These are phyloP conservation scores for Taiwanofungus camphoratus DNA, from an alignment of 1,284 basidiomycete species.

Conservation along the genomic window DNA sequence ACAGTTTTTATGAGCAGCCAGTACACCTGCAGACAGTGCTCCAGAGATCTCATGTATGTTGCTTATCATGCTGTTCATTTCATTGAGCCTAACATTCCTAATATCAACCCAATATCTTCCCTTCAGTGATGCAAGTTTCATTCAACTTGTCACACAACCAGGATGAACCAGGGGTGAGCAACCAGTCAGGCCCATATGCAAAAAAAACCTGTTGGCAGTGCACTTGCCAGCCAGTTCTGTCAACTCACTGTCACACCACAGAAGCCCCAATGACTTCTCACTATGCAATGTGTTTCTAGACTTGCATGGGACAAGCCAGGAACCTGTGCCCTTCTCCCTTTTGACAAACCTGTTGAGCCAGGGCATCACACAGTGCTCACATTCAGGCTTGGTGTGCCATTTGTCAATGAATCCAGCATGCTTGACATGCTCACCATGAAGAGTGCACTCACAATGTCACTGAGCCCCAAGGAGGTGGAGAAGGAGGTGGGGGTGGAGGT, in stretches of 20 bases:
- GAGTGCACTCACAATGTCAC: constrained; percentile 23
- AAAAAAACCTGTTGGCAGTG: constrained; percentile 50
- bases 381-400: constrained; percentile 19
- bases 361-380: constrained; percentile 16
- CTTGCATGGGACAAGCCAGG: constrained; percentile 25
- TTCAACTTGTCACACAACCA: constrained; percentile 55
- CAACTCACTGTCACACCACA: constrained; percentile 49
- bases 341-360: constrained; percentile 8
- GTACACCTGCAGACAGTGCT: constrained; percentile 81
- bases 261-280: constrained; percentile 60
- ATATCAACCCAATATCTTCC: not conserved
- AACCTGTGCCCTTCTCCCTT: constrained; percentile 16
- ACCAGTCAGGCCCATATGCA: constrained; percentile 77
- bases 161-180: constrained; percentile 41
- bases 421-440: constrained; percentile 18
- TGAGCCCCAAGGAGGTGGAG: constrained; percentile 3
- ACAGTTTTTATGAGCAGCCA: too few species aligned
- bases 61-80: not conserved
- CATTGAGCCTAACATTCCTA: not conserved
- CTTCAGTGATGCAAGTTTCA: constrained; percentile 79
- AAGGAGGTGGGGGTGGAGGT: too few species aligned
- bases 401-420: constrained; percentile 25
- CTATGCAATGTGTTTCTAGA: constrained; percentile 55
- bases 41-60: constrained; percentile 83
- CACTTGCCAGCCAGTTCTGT: constrained; percentile 37